A percentile compares a stretch with the other conserved stretches of the same genome.
These are phyloP conservation scores for Xerocomus brunneocitrinus DNA, from an alignment of 768 basidiomycete genomes.

Conservation along the genomic window DNA sequence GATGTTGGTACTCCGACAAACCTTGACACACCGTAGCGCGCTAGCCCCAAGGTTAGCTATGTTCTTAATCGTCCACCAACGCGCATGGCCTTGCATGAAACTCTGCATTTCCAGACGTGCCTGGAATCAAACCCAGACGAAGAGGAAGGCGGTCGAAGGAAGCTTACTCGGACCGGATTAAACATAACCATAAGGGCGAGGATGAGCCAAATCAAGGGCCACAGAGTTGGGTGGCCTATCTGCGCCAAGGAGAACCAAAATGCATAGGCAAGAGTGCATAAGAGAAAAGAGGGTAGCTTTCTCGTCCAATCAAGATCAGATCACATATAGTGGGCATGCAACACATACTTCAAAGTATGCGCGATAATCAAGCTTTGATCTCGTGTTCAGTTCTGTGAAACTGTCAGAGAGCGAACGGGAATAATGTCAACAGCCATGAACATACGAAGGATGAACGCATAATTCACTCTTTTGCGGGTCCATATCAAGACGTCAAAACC, in stretches of 20 bases:
- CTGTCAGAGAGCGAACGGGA: not conserved
- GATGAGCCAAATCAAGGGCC: conserved; percentile 80
- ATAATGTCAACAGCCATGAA: conserved; percentile 27
- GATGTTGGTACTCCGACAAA: conserved; percentile 22
- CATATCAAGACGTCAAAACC: conserved; percentile 80
- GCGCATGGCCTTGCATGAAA: conserved; percentile 23
- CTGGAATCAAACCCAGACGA: not conserved
- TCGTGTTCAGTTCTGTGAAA: conserved; percentile 57
- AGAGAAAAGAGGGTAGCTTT: conserved; percentile 71
- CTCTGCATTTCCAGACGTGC: conserved; percentile 47
- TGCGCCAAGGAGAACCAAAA: conserved; percentile 80
- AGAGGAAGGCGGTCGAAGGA: not conserved
- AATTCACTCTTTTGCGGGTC: conserved; percentile 77
- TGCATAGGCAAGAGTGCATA: conserved; percentile 66
- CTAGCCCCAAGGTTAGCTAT: conserved; percentile 60
- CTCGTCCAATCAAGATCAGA: not conserved
- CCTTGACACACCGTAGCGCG: conserved; percentile 73
- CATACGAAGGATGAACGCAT: conserved; percentile 77
- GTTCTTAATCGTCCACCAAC: conserved; percentile 77
- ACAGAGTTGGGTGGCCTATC: conserved; percentile 65
- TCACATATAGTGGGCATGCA: conserved; percentile 2
- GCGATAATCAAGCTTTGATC: conserved; percentile 70
- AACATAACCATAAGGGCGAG: conserved; percentile 55
- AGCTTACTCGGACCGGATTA: conserved; percentile 64
- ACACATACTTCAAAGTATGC: conserved; percentile 62